Base-by-base conservation (phyloP, 768 basidiomycete genomes). In the Kwoniella sp. region DNA sequence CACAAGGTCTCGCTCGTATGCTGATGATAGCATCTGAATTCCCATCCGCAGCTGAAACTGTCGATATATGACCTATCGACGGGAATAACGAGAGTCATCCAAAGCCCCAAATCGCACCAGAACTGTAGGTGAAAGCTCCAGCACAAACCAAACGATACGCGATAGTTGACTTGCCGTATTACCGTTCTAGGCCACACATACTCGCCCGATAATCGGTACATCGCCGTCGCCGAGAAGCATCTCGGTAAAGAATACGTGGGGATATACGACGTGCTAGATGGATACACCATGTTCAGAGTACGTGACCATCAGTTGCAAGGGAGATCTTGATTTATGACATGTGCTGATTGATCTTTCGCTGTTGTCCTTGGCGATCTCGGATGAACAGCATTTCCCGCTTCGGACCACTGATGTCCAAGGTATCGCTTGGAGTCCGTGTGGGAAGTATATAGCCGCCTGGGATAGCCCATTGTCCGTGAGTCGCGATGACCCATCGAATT, bases 161-260 rank as follows among this genome's bases (percentile, higher is more conserved):
- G 9, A 25, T 25, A 22, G 30, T 25, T 28, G 55, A 25, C 17
- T 45, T 20, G 7, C 17, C 41, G 37, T 30, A 31, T 60, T 28
- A 4, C n/a, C 17, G 2, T 17, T 11, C 58, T n/a, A 77, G 70
- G 74, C 52, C 69, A 75, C 61, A 63, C 72, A 30, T 81, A 70
- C 34, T 76, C 75, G 0, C 68, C 86, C 30, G 92, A 94, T 81
- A 89, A 88, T 1, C 87, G 88, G 13, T 93, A 93, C 79, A 89
- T 95, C 72, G 82, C 92, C 25, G 82, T 95, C 4, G 92, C 90
- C 4, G 93, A 96, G 77, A 85, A 91, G 23, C 93, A 95, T 77
- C 89, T 89, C 71, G 93, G 91, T 1, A 93, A 89, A 79, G 93
- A 95, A 73, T 89, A 89, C 0, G 77, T 93, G 0, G 91, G 92